Conservation (phyloP, 371 early-diverging fungal species). For the Dichotomocladium elegans region DNA sequence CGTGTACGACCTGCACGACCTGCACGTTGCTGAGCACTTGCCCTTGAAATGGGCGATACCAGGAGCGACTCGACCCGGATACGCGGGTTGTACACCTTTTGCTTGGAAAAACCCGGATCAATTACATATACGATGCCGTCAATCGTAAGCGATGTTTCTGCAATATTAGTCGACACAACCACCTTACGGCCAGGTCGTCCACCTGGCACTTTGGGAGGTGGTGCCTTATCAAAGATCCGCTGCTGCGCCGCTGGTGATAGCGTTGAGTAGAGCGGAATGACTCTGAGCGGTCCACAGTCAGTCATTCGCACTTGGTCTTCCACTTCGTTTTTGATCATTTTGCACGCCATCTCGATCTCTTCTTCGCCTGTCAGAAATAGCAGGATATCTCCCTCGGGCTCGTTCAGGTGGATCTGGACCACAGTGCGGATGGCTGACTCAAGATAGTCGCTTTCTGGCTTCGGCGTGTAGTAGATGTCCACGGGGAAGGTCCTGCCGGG, state of each 20-base stretch:
- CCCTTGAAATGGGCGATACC: slow-evolving; percentile 74
- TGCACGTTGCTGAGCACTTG: slow-evolving; percentile 81
- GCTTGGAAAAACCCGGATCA: slow-evolving; percentile 98
- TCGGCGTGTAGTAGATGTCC: slow-evolving; percentile 85
- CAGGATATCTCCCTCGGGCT: slow-evolving; percentile 87
- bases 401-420: slow-evolving; percentile 81
- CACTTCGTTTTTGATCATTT: slow-evolving; percentile 64
- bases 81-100: slow-evolving; percentile 96
- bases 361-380: slow-evolving; percentile 93
- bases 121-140: slow-evolving; percentile 98
- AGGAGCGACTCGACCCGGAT: slow-evolving; percentile 80
- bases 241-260: slow-evolving; percentile 91
- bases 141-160: slow-evolving; percentile 98
- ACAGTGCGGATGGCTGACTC: slow-evolving; percentile 83
- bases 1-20: slow-evolving; percentile 92
- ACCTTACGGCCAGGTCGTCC: slow-evolving; percentile 90
- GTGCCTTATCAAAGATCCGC: slow-evolving; percentile 87
- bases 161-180: slow-evolving; percentile 97
- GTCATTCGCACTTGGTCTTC: slow-evolving; percentile 57
- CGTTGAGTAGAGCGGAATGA: slow-evolving; percentile 91
- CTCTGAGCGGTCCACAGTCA: slow-evolving; percentile 67
- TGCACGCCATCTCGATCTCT: slow-evolving; percentile 88
- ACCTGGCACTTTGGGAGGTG: slow-evolving; percentile 67
- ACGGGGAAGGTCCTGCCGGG: slow-evolving; percentile 92
- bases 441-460: slow-evolving; percentile 86